Conservation (phyloP, 2,329 filamentous ascomycete species). For the Botrytis hyacinthi region DNA sequence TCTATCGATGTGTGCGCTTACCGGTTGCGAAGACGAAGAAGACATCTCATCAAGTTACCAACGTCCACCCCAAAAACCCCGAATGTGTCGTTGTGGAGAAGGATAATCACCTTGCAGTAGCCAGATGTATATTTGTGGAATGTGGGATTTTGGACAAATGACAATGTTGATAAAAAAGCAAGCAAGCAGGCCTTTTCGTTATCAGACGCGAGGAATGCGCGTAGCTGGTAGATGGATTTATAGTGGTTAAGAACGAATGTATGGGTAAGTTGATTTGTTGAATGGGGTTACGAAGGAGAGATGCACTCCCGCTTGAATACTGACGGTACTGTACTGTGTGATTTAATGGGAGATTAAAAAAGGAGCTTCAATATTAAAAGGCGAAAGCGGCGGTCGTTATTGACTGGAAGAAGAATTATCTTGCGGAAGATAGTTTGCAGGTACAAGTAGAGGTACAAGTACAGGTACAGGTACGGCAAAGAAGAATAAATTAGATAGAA, state of each 20-base stretch:
- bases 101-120: conserved; percentile 21
- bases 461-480: neutral
- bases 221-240: neutral
- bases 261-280: neutral
- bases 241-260: conserved; percentile 17
- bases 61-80: conserved; percentile 3
- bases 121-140: conserved; percentile 22
- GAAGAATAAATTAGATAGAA: neutral
- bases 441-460: too few species aligned
- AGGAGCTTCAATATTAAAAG: neutral
- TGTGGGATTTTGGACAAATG: conserved; percentile 19
- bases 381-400: neutral
- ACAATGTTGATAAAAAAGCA: conserved; percentile 12
- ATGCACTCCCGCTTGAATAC: neutral
- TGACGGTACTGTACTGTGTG: neutral
- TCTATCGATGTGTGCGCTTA: conserved; percentile 23
- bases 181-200: neutral
- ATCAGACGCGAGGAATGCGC: conserved; percentile 16
- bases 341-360: neutral
- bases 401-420: neutral
- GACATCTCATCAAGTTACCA: conserved; percentile 27
- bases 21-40: conserved; percentile 33
- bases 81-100: conserved; percentile 5
- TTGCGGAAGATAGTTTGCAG: neutral
- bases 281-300: neutral